Base-by-base conservation (phyloP, 257 asterid genomes). In the Nicotiana obtusifolia region DNA sequence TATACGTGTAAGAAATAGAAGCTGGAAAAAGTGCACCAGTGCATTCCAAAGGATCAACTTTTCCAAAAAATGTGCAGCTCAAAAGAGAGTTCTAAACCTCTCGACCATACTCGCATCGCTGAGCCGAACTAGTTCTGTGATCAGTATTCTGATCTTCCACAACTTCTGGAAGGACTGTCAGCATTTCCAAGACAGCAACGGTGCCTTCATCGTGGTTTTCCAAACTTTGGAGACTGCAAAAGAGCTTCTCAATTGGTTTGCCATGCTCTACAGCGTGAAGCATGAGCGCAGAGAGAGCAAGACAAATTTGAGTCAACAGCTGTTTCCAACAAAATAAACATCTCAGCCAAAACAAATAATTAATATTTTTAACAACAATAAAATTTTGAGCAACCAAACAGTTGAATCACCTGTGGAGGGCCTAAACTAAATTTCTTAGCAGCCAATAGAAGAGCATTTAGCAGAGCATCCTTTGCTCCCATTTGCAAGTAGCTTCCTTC, bases 301-400 rank as follows among this genome's bases (percentile, higher is more conserved):
- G 97, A 88, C 98, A 94, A 26, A 94, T 90, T 91, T 94, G 98
- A 44, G 98, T 94, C 80, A 94, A 86, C 78, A 94, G 97, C 98
- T 94, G 97, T 78, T 84, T 77, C 5, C n/a, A 61, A 81, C 13
- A 81, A 84, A 75, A 68, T 69, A 76, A 73, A 60, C 61, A 81
- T 62, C 65, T 89, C 81, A 91, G 87, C 79, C 81, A 79, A 83
- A 60, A 28, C 26, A 60, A 76, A 14, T 65, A 19, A 77, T n/a
- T 65, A 15, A 77, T 61, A 56, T 41, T 35, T 75, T 65, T 54
- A 53, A 81, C 44, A 31, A 30, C 57, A 56, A 73, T 33, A 28
- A 81, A 81, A 84, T 65, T 30, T 49, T 47, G 77, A 19, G 82
- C 44, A 53, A 65, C 71, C 81, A 64, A 35, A 54, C 24, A 30